Base-by-base conservation (phyloP, 1,284 basidiomycete species). In the Dichomitus squalens region DNA sequence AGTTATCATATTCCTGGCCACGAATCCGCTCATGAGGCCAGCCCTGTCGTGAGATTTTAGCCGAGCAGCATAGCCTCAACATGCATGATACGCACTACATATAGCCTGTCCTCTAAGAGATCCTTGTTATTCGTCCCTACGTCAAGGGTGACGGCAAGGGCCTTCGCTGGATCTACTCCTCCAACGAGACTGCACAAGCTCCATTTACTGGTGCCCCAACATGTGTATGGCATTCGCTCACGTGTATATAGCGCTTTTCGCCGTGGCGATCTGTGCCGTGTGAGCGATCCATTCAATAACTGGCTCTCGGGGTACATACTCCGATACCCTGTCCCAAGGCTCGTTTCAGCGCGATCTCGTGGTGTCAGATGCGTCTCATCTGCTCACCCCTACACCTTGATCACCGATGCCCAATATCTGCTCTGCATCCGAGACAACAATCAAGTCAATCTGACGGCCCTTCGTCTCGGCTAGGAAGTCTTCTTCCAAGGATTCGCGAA, bases 231-330 rank as follows among this genome's bases (percentile, higher is more conserved):
- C 8, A 7, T 18, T 43, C 40, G 72, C 82, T 39, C 59, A 87
- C 85, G 89, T 90, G 71, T 95, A 95, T 21, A 96, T 86, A 5
- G 83, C 88, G 2, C 90, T 82, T 76, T 96, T 96, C n/a, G 93
- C 93, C 3, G 90, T 85, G 0, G 90, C 88, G 65, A 96, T 96
- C 83, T 92, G 69, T 65, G 57, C 7, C 12, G 18, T 35, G 38
- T 60, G 36, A 60, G 47, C 23, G 33, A 9, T 43, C 49, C 33
- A 20, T 14, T 14, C 39, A 18, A 23, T 7, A 16, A 31, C 34
- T 48, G 51, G n/a, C n/a, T n/a, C 25, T 47, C 16, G 7, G 7
- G 7, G 21, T 52, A 70, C 76, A 52, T 58, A 80, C 79, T 33
- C 79, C 79, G 36, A 82, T 79, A 11, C 79, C 79, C 79, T 80